Evolutionary conservation across 2,329 filamentous ascomycete species (phyloP).

Genomic region (Claviceps africana): DNA sequence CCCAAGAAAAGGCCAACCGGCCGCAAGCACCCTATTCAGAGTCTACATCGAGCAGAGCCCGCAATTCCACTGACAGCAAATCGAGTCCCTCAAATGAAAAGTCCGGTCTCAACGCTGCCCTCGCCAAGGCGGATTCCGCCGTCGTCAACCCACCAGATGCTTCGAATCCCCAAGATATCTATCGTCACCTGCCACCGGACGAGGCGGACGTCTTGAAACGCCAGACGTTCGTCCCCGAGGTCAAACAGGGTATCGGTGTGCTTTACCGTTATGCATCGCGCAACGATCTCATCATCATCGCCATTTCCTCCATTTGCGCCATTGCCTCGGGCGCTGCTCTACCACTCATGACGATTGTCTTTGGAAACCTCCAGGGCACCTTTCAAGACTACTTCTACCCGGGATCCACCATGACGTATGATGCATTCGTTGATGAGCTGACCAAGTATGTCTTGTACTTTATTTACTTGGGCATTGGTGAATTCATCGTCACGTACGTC

Average conservation of each 20-base stretch:
- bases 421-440: slow-evolving; percentile 47
- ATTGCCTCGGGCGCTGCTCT: slow-evolving; percentile 62
- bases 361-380: slow-evolving; percentile 58
- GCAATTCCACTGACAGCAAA: slow-evolving; percentile 4
- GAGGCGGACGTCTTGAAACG: slow-evolving; percentile 54
- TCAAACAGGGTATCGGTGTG: slow-evolving; percentile 49
- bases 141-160: slow-evolving; percentile 13
- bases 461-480: slow-evolving; percentile 67
- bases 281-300: slow-evolving; percentile 50
- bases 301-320: slow-evolving; percentile 46
- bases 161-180: slow-evolving; percentile 36
- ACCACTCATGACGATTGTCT: slow-evolving; percentile 70
- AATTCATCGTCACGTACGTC: slow-evolving; percentile 66
- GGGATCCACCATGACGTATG: slow-evolving; percentile 28
- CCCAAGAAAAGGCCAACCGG: slow-evolving; percentile 1
- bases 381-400: slow-evolving; percentile 51
- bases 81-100: slow-evolving; percentile 2
- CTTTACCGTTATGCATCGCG: slow-evolving; percentile 58
- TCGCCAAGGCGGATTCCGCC: slow-evolving; percentile 9
- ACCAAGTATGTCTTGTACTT: slow-evolving; percentile 62
- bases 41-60: slow-evolving; percentile 1
- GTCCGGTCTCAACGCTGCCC: slow-evolving; percentile 1
- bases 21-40: slow-evolving; percentile 1
- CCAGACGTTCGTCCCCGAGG: slow-evolving; percentile 51
- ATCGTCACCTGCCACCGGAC: slow-evolving; percentile 46